Conservation (phyloP, 2,329 filamentous ascomycete species). For the Pseudopyricularia javanii region DNA sequence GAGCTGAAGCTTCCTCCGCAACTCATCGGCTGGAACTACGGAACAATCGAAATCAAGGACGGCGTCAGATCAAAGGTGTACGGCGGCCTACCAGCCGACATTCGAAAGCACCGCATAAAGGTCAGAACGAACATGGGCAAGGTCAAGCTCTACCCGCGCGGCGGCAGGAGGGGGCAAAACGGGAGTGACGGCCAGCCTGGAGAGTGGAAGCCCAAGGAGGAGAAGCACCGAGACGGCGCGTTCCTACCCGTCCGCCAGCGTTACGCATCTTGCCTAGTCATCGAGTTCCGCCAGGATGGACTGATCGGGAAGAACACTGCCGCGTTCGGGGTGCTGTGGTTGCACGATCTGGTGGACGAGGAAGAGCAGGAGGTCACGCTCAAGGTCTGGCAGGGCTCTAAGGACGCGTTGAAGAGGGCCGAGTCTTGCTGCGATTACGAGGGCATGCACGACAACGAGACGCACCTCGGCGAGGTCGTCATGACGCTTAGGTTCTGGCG, state of each 20-base stretch:
- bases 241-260: slow-evolving; percentile 48
- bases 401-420: slow-evolving; percentile 28
- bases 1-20: slow-evolving; percentile 46
- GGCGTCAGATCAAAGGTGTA: slow-evolving; percentile 27
- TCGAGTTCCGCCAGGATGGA: slow-evolving; percentile 47
- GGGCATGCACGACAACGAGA: slow-evolving; percentile 38
- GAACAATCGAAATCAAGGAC: slow-evolving; percentile 53
- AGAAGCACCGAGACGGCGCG: slow-evolving; percentile 23
- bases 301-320: slow-evolving; percentile 39
- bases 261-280: slow-evolving; percentile 41
- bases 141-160: slow-evolving; percentile 38
- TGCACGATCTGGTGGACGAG: slow-evolving; percentile 58
- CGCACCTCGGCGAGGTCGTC: slow-evolving; percentile 42
- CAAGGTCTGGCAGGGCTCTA: slow-evolving; percentile 54
- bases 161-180: background rate
- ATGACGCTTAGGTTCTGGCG: slow-evolving; percentile 47
- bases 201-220: slow-evolving; percentile 41
- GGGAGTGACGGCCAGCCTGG: slow-evolving; percentile 16
- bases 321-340: slow-evolving; percentile 55
- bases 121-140: slow-evolving; percentile 21
- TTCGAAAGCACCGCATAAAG: slow-evolving; percentile 14
- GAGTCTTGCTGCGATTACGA: slow-evolving; percentile 19
- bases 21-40: slow-evolving; percentile 58
- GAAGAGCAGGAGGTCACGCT: slow-evolving; percentile 46
- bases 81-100: slow-evolving; percentile 30